Base-by-base conservation (phyloP, 2,329 filamentous ascomycete genomes). In the Pseudocercospora fuligena region DNA sequence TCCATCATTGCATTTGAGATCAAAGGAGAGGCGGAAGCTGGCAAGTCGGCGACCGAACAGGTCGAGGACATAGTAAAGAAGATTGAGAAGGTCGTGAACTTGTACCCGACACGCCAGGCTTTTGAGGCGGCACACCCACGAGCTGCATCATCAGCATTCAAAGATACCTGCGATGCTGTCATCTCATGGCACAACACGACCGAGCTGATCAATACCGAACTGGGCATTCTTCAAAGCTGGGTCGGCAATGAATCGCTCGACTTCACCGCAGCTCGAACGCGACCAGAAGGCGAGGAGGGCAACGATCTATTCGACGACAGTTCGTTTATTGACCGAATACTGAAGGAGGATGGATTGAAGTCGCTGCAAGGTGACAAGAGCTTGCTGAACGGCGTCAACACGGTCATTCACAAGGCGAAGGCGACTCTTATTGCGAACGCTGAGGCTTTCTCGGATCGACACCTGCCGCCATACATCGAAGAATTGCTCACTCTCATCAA, bases 171-270 rank as follows among this genome's bases (percentile, higher is more conserved):
- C 75, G 92, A 97, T 77, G 91, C 94, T 58, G 90, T 99, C 71
- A 89, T 97, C 68, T 90, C 94, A 2, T 99, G 95, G 95, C 91
- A 97, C 83, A 99, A 98, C 80, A 97, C 94, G 60, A 97, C 94
- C 33, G 90, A 94, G 76, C 89, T 97, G 76, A 98, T 99, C 84
- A 97, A 96, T 78, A 97, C 92, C 2, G 92, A 99, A 78, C 87
- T 99, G 66, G 89, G 89, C 14, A 94, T 98, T 70, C 80, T 99
- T 69, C 94, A 95, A 79, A 93, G 91, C 69, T 99, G 95, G 95
- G 95, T 99, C 27, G 95, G 95, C 63, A 99, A 99, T 76, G 89
- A 94, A 43, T 94, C 97, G 76, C 86, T 99, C 46, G 93, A 98
- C 79, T 99, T 98, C 77, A 89, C 89, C 60, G 91, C 91, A 75